These are phyloP conservation scores for Pyrenophora tritici-repentis DNA, from an alignment of 2,329 filamentous ascomycete species.

Conservation along the genomic window DNA sequence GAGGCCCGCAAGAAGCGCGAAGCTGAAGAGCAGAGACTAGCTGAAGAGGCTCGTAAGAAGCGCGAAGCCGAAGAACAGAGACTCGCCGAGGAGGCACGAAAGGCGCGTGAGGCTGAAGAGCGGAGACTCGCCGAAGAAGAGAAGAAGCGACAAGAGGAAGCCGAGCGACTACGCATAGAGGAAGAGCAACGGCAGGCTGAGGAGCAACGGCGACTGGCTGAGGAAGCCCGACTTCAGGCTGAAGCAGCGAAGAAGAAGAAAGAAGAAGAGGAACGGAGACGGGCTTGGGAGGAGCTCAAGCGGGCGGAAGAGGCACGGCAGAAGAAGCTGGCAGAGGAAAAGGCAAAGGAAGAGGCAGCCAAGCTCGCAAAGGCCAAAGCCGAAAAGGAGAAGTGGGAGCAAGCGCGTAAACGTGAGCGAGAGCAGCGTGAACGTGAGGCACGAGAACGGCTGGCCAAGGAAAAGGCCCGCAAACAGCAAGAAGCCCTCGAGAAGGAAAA, in stretches of 20 bases:
- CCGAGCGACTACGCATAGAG: conserved; percentile 64
- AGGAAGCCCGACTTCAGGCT: conserved; percentile 47
- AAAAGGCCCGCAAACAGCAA: conserved; percentile 48
- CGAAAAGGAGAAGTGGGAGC: conserved; percentile 59
- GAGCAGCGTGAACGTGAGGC: conserved; percentile 56
- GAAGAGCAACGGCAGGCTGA: conserved; percentile 35
- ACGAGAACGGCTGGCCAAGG: conserved; percentile 52
- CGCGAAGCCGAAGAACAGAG: conserved; percentile 41
- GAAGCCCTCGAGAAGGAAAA: conserved; percentile 49
- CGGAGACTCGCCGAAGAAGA: conserved; percentile 16
- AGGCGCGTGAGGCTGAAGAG: conserved; percentile 49
- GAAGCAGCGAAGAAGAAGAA: conserved; percentile 52
- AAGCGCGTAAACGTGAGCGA: conserved; percentile 54
- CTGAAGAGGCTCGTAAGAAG: conserved; percentile 1
- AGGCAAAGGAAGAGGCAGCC: conserved; percentile 56
- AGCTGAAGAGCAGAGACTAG: conserved; percentile 13
- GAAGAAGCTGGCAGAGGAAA: conserved; percentile 46
- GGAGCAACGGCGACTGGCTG: conserved; percentile 47
- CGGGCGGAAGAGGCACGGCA: conserved; percentile 42
- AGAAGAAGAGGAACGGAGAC: conserved; percentile 55
- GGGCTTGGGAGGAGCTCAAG: conserved; percentile 46
- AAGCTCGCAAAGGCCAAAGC: conserved; percentile 52
- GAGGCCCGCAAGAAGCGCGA: conserved; percentile 48
- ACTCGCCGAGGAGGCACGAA: conserved; percentile 28
- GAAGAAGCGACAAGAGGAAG: conserved; percentile 46